These are phyloP conservation scores for Penicillium arizonense DNA, from an alignment of 495 filamentous ascomycete genomes.

Conservation along the genomic window DNA sequence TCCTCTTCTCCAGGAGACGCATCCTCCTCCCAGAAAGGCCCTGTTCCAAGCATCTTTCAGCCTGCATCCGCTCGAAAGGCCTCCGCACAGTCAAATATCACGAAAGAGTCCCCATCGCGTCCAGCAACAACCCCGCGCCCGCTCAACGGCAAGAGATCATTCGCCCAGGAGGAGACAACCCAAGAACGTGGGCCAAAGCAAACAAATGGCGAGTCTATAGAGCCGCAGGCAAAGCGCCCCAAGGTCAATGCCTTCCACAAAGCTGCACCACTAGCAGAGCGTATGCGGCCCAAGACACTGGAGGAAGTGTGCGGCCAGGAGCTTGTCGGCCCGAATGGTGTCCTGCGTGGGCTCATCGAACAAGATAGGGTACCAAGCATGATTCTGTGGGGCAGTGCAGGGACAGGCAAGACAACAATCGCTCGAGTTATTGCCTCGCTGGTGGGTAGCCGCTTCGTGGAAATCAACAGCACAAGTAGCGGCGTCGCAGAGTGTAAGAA, in stretches of 20 bases:
- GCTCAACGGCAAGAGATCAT: conserved; percentile 36
- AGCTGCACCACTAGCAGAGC: conserved; percentile 84
- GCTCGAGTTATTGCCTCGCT: conserved; percentile 86
- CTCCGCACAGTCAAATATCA: conserved; percentile 21
- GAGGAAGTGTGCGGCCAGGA: conserved; percentile 92
- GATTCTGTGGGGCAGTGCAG: conserved; percentile 91
- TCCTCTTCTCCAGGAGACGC: conserved; percentile 37
- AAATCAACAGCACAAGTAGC: conserved; percentile 90
- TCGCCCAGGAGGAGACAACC: conserved; percentile 20
- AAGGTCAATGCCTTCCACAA: conserved; percentile 63
- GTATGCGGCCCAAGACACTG: conserved; percentile 82
- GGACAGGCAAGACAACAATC: conserved; percentile 96
- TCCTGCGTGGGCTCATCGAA: conserved; percentile 88
- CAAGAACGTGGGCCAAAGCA: conserved; percentile 18
- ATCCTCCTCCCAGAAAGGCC: conserved; percentile 45
- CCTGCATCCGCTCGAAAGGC: conserved; percentile 56
- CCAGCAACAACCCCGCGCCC: conserved; percentile 26
- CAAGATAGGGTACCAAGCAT: conserved; percentile 85
- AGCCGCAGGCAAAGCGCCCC: conserved; percentile 52
- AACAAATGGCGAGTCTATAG: conserved; percentile 17
- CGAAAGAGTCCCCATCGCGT: conserved; percentile 21
- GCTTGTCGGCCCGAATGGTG: conserved; percentile 77
- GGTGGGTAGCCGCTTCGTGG: conserved; percentile 81
- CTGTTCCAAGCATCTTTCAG: conserved; percentile 75
- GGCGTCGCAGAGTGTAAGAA: conserved; percentile 96